These are phyloP conservation scores for Corylus americana DNA, from an alignment of 306 rosid species.

Conservation along the genomic window DNA sequence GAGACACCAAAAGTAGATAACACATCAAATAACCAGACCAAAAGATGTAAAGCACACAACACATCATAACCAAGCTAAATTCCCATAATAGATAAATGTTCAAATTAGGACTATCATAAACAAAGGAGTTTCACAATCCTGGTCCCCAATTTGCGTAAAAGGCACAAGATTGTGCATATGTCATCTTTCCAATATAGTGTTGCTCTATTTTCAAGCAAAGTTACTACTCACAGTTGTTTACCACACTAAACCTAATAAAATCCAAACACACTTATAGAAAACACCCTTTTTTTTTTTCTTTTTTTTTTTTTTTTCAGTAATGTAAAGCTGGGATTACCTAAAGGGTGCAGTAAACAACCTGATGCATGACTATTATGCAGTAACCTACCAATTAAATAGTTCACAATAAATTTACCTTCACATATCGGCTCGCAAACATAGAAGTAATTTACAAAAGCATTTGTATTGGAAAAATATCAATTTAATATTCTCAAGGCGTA, in stretches of 20 bases:
- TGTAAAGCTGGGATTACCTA: background rate
- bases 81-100: background rate
- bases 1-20: background rate
- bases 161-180: background rate
- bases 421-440: background rate
- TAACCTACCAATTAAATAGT: background rate
- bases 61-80: background rate
- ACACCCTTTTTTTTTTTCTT: background rate
- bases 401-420: background rate
- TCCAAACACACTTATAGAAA: background rate
- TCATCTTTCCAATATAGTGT: background rate
- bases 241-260: background rate
- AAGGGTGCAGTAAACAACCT: background rate
- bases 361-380: background rate
- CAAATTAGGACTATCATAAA: background rate
- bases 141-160: background rate
- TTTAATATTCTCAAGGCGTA: background rate
- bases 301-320: background rate
- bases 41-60: background rate
- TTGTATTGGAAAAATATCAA: background rate
- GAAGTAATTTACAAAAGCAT: background rate
- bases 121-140: background rate
- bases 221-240: background rate
- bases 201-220: background rate
- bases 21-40: background rate